Base-by-base conservation (phyloP, 345 rosid species). In the Gossypium arboreum region DNA sequence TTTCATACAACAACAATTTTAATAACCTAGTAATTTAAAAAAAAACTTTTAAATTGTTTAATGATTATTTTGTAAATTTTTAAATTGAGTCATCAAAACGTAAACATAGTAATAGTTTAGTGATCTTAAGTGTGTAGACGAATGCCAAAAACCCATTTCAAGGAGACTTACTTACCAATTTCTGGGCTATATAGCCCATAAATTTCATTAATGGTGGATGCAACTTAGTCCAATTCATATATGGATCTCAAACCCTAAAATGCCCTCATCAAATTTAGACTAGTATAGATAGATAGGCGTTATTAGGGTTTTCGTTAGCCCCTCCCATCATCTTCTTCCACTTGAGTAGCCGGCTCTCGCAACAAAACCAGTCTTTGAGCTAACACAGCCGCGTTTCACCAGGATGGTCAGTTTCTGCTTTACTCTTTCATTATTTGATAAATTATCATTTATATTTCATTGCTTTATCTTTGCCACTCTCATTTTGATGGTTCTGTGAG, bases 371-470 rank as follows among this genome's bases (percentile, higher is more conserved):
- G 51, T n/a, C 64, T 13, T 45, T 41, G 52, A 20, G 64, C 43
- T 65, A 65, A 20, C 41, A 48, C 72, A 22, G 57, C 43, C 57
- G 41, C 72, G 2, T 65, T 62, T 65, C 50, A 0, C 15, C 52
- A 68, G 22, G 64, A 72, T 72, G 75, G 75, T 72, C 29, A 56
- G 64, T 56, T 3, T 71, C 64, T 41, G 34, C 52, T 22, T 39
- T 41, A 4, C 7, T 7, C 41, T 34, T 1, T 5, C 7, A 34
- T 34, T 34, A 7, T 5, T 34, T 34, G 41, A 34, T 34, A 34
- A 34, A 34, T 34, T 34, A 34, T 34, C 39, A 4, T 43, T 9
- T 48, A 11, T 18, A 16, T 43, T 20, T 18, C 1, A 11, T 65
- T 48, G 15, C 52, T 48, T 34, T 34, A 34, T 34, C 41, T 34